Base-by-base conservation (phyloP, 2,329 filamentous ascomycete species). In the Pseudogymnoascus sp. region DNA sequence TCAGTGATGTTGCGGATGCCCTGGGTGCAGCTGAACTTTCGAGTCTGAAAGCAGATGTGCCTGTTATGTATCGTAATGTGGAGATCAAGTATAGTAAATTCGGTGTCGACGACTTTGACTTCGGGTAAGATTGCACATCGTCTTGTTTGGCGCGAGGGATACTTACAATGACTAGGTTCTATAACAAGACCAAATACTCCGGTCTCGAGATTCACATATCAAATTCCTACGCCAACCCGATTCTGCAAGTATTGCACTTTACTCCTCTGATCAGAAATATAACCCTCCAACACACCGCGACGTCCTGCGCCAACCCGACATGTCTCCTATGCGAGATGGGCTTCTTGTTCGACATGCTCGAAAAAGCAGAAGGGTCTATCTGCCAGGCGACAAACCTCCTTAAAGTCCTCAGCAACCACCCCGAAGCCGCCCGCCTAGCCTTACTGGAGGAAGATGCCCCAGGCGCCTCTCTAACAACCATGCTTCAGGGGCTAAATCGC, bases 11-110 rank as follows among this genome's bases (percentile, higher is more conserved):
- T 1, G 76, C 81, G 39, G 85, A 88, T 62, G 79, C 84, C 0
- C 73, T 93, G 62, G 82, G 84, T n/a, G 84, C 87, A 37, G 77
- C 84, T 61, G 86, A 88, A 60, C 78, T 93, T 3, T 87, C 89
- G 64, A 87, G 88, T 65, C 83, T 88, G 61, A 89, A 90, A 65
- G 84, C 88, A 39, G 91, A 96, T 61, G 88, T 94, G 4, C 89
- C 93, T 20, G 83, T 89, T 7, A 90, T 94, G 77, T 99, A 99
- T 73, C 87, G 89, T 65, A 92, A 91, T 68, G 89, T 97, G 9
- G 93, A 97, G 73, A 99, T 99, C 76, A 97, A 97, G 72, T 99
- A 97, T 77, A 97, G 93, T 79, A 95, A 91, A 71, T 99, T 97
- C 73, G 94, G 94, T 18, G 91, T 99, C n/a, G 93, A 97, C 69